These are phyloP conservation scores for Scedosporium minutisporum DNA, from an alignment of 2,329 filamentous ascomycete species.

Conservation along the genomic window DNA sequence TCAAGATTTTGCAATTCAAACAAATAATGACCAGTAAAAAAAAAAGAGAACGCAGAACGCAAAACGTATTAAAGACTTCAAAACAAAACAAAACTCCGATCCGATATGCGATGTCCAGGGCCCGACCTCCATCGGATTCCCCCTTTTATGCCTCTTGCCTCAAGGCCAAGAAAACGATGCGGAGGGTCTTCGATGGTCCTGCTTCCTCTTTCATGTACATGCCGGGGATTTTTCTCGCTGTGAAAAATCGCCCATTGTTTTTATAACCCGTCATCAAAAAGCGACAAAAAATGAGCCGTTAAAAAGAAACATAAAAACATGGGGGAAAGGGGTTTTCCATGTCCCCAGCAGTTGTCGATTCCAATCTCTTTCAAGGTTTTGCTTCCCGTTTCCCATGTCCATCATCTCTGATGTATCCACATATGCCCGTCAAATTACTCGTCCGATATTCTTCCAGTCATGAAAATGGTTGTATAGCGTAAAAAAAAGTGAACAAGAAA, in stretches of 20 bases:
- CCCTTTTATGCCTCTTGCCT: background rate
- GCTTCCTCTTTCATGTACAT: background rate
- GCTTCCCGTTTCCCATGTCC: background rate
- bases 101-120: constrained; percentile 1
- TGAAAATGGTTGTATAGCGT: background rate
- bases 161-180: background rate
- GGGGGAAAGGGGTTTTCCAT: background rate
- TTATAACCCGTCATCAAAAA: background rate
- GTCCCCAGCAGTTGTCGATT: background rate
- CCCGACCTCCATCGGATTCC: background rate
- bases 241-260: background rate
- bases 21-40: background rate
- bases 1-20: background rate
- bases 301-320: background rate
- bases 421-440: background rate
- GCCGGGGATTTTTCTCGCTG: background rate
- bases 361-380: background rate
- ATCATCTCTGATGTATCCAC: background rate
- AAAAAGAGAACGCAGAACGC: background rate
- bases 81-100: background rate
- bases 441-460: background rate
- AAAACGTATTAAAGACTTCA: background rate
- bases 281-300: background rate
- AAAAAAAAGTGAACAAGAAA: constrained; percentile 4
- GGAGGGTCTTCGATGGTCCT: background rate